Evolutionary conservation across 768 basidiomycete species (phyloP).

Genomic region (Boletus rufocinnamomeus): DNA sequence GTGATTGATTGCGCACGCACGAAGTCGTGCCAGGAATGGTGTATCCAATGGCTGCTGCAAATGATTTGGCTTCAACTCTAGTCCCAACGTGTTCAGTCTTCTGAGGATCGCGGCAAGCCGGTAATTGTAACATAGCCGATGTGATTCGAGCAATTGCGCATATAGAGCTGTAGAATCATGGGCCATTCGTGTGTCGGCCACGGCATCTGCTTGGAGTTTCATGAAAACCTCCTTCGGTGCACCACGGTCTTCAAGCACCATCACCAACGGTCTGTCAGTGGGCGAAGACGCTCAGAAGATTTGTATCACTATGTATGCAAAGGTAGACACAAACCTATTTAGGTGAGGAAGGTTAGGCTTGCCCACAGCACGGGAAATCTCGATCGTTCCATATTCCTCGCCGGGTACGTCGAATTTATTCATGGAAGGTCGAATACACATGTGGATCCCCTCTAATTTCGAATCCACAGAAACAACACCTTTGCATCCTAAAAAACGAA

Average conservation of each 20-base stretch:
- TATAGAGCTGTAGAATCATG: constrained; percentile 56
- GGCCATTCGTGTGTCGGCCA: constrained; percentile 59
- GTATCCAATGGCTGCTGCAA: constrained; percentile 45
- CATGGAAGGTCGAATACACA: constrained; percentile 76
- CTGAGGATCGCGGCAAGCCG: constrained; percentile 53
- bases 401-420: constrained; percentile 64
- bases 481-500: constrained; percentile 82
- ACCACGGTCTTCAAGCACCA: constrained; percentile 77
- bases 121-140: constrained; percentile 50
- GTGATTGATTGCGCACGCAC: constrained; percentile 63
- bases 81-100: constrained; percentile 46
- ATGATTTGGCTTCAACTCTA: constrained; percentile 46
- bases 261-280: constrained; percentile 60
- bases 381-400: constrained; percentile 58
- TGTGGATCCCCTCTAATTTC: constrained; percentile 51
- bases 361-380: constrained; percentile 68
- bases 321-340: constrained; percentile 63
- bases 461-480: constrained; percentile 76
- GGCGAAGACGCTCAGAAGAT: not conserved
- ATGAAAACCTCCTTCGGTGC: constrained; percentile 60
- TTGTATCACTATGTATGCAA: not conserved
- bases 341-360: constrained; percentile 64
- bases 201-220: constrained; percentile 59
- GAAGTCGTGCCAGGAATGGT: constrained; percentile 57
- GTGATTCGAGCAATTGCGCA: constrained; percentile 47